Conservation (phyloP, 116 monocot species). For the Iris pallida region DNA sequence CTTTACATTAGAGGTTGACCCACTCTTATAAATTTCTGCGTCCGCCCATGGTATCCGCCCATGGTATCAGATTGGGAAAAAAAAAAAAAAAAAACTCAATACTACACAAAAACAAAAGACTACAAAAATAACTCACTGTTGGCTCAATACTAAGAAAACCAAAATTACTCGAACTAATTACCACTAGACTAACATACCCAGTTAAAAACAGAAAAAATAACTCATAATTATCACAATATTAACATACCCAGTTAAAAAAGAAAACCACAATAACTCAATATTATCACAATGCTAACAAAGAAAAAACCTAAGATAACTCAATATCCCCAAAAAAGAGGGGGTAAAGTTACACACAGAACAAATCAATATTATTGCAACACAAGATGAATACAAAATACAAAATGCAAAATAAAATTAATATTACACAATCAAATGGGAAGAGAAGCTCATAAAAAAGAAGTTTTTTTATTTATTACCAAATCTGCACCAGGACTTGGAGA, state of each 20-base stretch:
- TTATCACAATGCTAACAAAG: not conserved
- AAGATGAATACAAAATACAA: no score
- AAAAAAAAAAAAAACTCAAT: not conserved
- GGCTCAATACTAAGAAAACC: not conserved
- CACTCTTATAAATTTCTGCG: no score
- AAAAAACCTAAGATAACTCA: not conserved
- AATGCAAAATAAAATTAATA: no score
- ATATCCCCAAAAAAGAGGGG: no score
- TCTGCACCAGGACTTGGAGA: slow-evolving; percentile 68
- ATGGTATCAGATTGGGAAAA: not conserved
- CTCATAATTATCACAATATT: no score
- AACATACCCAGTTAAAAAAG: no score
- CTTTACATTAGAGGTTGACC: no score
- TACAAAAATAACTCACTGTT: not conserved
- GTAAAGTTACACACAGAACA: no score
- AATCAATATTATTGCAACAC: not conserved
- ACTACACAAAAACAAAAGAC: not conserved
- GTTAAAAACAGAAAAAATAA: not conserved
- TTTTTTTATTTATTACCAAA: slow-evolving; percentile 37
- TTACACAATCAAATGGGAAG: no score
- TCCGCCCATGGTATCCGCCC: no score
- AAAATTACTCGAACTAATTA: not conserved
- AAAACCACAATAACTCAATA: not conserved
- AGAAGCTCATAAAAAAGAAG: not conserved
- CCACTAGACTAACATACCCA: not conserved